Conservation (phyloP, 352 stramenopile genomes). For the Phytopythium montanum region DNA sequence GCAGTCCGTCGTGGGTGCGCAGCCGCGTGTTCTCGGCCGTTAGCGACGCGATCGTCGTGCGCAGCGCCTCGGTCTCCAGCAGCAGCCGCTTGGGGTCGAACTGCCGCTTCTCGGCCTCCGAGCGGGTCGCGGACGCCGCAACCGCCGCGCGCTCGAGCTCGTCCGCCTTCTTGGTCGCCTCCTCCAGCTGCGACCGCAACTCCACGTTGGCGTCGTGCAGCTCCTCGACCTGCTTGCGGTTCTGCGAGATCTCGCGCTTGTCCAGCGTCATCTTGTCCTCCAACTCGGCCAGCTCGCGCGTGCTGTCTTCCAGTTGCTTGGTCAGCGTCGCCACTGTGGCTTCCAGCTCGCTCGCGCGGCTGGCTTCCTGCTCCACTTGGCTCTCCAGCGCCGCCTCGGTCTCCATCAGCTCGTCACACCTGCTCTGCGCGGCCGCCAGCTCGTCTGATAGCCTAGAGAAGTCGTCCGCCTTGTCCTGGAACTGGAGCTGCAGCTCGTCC, state of each 20-base stretch:
- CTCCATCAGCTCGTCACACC: slow-evolving; percentile 55
- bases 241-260: slow-evolving; percentile 45
- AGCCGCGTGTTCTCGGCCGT: slow-evolving; percentile 56
- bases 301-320: slow-evolving; percentile 34
- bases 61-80: slow-evolving; percentile 60
- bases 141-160: slow-evolving; percentile 40
- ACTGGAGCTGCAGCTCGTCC: slow-evolving; percentile 29
- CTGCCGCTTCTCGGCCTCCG: slow-evolving; percentile 26
- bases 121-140: slow-evolving; percentile 26
- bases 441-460: slow-evolving; percentile 29
- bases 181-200: slow-evolving; percentile 49
- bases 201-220: slow-evolving; percentile 43
- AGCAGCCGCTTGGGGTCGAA: slow-evolving; percentile 27
- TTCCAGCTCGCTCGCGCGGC: slow-evolving; percentile 37
- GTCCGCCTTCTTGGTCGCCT: slow-evolving; percentile 36
- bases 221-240: slow-evolving; percentile 51
- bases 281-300: slow-evolving; percentile 29
- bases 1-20: slow-evolving; percentile 41
- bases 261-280: slow-evolving; percentile 42
- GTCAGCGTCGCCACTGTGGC: slow-evolving; percentile 39
- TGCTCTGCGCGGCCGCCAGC: slow-evolving; percentile 32
- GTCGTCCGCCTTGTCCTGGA: slow-evolving; percentile 33
- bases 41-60: slow-evolving; percentile 42
- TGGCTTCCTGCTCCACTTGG: slow-evolving; percentile 38
- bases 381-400: slow-evolving; percentile 35